Conservation (phyloP, 192 early-diverging fungal species). For the Dissophora globulifera region DNA sequence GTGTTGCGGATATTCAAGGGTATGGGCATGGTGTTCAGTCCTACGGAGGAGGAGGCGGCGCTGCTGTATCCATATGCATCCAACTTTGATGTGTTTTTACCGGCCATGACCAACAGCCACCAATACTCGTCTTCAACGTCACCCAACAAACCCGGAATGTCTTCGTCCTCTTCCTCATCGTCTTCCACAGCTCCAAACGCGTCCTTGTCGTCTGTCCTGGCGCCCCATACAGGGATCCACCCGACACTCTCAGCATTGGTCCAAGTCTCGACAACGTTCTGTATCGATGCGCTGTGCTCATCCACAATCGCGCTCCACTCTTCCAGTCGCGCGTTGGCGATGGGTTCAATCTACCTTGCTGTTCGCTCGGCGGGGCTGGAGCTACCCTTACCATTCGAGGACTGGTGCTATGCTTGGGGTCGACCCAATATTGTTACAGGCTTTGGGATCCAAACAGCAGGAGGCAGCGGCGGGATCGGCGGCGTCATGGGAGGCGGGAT, state of each 20-base stretch:
- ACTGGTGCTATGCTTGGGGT: slow-evolving; percentile 54
- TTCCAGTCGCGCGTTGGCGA: slow-evolving; percentile 44
- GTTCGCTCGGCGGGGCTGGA: slow-evolving; percentile 42
- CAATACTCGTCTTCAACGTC: background rate
- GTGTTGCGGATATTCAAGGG: slow-evolving; percentile 62
- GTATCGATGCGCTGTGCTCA: slow-evolving; percentile 40
- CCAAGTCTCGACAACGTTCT: slow-evolving; percentile 50
- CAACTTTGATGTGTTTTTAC: slow-evolving; percentile 50
- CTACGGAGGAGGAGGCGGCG: slow-evolving; percentile 46
- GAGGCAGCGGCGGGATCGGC: slow-evolving; percentile 1
- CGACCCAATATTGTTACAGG: slow-evolving; percentile 32
- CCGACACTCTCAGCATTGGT: slow-evolving; percentile 47
- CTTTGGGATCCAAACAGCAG: slow-evolving; percentile 23
- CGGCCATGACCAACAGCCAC: background rate
- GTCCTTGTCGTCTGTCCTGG: slow-evolving; percentile 1
- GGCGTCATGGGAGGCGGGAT: slow-evolving; percentile 1
- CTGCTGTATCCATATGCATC: slow-evolving; percentile 36
- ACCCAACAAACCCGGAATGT: slow-evolving; percentile 26
- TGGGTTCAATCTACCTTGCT: slow-evolving; percentile 48
- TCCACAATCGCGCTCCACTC: slow-evolving; percentile 45
- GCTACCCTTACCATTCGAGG: slow-evolving; percentile 43
- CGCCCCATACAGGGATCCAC: slow-evolving; percentile 39
- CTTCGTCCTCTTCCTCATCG: slow-evolving; percentile 23
- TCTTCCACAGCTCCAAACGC: background rate
- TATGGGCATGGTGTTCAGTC: slow-evolving; percentile 56